Conservation (phyloP, 768 basidiomycete genomes). For the Mycena galericulata region DNA sequence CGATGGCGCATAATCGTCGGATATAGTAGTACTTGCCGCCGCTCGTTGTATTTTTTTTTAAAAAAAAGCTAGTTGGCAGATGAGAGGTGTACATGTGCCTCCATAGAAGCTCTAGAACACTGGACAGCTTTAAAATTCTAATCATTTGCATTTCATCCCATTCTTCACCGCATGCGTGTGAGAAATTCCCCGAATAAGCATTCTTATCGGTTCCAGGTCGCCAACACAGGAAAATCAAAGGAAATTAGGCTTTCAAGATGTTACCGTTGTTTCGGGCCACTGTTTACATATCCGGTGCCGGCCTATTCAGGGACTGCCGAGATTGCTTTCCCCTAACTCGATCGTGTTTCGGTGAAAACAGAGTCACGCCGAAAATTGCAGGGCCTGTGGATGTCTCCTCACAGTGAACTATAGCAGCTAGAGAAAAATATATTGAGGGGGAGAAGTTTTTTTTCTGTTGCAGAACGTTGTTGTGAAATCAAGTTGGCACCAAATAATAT, state of each 20-base stretch:
- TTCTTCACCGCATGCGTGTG: neutral
- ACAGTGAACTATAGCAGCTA: neutral
- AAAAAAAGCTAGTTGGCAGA: too few relatives aligned
- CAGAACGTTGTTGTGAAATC: conserved; percentile 3
- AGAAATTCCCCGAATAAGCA: neutral
- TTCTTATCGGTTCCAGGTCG: neutral
- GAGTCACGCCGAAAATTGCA: conserved; percentile 17
- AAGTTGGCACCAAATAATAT: conserved; percentile 21
- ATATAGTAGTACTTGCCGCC: too few relatives aligned
- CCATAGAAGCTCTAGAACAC: too few relatives aligned
- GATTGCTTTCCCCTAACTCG: conserved; percentile 47
- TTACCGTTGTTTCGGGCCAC: conserved; percentile 55
- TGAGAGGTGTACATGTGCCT: too few relatives aligned
- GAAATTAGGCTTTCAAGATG: conserved; percentile 48
- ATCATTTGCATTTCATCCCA: neutral
- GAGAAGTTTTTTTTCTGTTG: neutral
- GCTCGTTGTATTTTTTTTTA: too few relatives aligned
- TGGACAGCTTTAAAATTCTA: too few relatives aligned
- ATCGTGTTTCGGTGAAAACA: conserved; percentile 61
- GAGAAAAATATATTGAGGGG: neutral
- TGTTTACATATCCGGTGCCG: conserved; percentile 51
- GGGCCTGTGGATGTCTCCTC: neutral
- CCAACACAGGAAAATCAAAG: conserved; percentile 12
- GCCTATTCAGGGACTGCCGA: conserved; percentile 41
- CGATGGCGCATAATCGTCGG: too few relatives aligned